Evolutionary conservation across 495 filamentous ascomycete species (phyloP), one percentile per base, ranked within the genome.

Genomic region (Xylona heveae): DNA sequence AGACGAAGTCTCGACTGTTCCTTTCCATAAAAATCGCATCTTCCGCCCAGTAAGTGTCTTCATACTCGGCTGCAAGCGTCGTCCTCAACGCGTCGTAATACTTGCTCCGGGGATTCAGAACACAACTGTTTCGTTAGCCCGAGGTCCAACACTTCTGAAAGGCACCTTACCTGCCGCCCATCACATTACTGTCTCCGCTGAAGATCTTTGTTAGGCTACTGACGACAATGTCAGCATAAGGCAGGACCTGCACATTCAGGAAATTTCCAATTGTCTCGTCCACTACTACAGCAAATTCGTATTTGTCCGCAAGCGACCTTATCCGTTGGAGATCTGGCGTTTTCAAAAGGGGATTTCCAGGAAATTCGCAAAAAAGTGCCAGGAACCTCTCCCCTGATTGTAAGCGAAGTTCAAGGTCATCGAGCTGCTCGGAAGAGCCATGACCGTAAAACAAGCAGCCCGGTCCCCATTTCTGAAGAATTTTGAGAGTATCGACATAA

Each of bases 201-300:
- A 97, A 97, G 30, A 94, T 74, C 52, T 97, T 97, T 3, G 88
- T 94, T 33, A 97, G 61, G 42, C 80, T 91, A 58, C 76, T 88
- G 31, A 85, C 85, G 12, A 92, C 80, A 9, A 94, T 63, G 52
- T 97, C 88, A 29, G 80, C 79, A 46, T 74, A 74, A 1, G 71
- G 79, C 2, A 97, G 64, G 2, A 95, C 78, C 47, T 94, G 76
- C 36, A 97, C 74, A 42, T 97, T 97, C 35, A 92, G 64, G 41
- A 94, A 91, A 34, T 85, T 97, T 41, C 88, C 84, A 31, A 97
- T 75, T 2, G 88, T 95, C 49, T 97, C 88, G 53, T 97, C 88
- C 14, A 93, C 68, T 20, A 95, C 78, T 6, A 95, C 73, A 5
- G 68, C 78, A 52, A 97, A 95, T 46, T 78, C 73, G 55, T 81